Conservation (phyloP, 768 basidiomycete genomes). For the Collybiopsis confluens region DNA sequence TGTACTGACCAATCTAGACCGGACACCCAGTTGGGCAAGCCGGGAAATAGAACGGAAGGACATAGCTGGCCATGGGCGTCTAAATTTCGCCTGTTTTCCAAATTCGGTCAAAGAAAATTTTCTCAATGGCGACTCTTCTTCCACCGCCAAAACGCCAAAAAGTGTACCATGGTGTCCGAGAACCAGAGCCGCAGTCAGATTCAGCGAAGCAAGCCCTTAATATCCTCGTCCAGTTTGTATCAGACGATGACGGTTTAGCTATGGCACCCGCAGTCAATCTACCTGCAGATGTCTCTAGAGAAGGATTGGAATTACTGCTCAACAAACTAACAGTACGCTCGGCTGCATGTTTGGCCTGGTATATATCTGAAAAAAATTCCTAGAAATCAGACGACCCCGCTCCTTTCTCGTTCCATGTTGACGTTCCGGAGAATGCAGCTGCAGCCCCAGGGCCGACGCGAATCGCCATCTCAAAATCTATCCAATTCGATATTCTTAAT, state of each 20-base stretch:
- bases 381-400: conserved; percentile 67
- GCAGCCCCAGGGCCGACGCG: conserved; percentile 53
- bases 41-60: too few species aligned
- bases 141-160: conserved; percentile 90
- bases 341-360: conserved; percentile 11
- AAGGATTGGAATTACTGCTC: conserved; percentile 82
- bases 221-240: conserved; percentile 89
- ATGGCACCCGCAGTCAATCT: conserved; percentile 87
- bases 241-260: conserved; percentile 75
- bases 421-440: conserved; percentile 50
- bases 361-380: conserved; percentile 11
- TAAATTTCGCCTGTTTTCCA: not conserved
- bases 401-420: conserved; percentile 88
- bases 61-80: too few species aligned
- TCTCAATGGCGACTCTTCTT: conserved; percentile 73
- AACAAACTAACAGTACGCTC: conserved; percentile 65
- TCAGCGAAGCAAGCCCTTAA: conserved; percentile 46
- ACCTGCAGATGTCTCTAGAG: conserved; percentile 81
- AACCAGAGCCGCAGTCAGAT: conserved; percentile 58
- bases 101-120: not conserved
- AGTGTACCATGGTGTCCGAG: conserved; percentile 69
- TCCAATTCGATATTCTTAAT: conserved; percentile 74
- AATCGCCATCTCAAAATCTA: conserved; percentile 80
- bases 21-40: too few species aligned
- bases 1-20: too few species aligned